A percentile compares a stretch with the other conserved stretches of the same genome.
Conservation (phyloP, 116 monocot genomes). For the Zostera marina region DNA sequence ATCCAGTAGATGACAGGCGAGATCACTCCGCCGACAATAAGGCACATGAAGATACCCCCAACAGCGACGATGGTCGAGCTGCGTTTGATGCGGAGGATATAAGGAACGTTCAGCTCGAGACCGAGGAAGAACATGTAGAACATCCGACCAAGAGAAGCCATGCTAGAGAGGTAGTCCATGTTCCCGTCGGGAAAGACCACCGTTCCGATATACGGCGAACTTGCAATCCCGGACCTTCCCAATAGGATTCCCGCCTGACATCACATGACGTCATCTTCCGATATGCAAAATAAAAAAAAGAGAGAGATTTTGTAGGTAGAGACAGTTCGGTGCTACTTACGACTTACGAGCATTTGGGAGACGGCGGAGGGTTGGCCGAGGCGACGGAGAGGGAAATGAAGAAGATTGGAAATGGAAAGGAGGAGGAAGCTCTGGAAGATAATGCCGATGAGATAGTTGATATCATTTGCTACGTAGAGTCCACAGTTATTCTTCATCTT, state of each 20-base stretch:
- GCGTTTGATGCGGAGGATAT: constrained; percentile 19
- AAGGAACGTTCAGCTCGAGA: constrained; percentile 41
- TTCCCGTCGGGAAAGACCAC: constrained; percentile 4
- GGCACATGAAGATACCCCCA: constrained; percentile 13
- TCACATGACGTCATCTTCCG: no score
- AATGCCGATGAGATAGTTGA: constrained; percentile 4
- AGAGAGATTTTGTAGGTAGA: no score
- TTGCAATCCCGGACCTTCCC: constrained; percentile 23
- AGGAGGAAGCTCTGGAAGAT: constrained; percentile 14
- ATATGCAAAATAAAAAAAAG: no score
- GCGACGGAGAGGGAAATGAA: constrained; percentile 38
- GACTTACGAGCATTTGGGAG: constrained; percentile 51
- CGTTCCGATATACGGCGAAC: neutral
- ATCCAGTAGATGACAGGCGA: constrained; percentile 6
- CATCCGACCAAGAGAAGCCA: constrained; percentile 20
- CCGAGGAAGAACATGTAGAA: constrained; percentile 69
- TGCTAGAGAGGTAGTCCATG: constrained; percentile 12
- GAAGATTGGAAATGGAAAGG: constrained; percentile 27
- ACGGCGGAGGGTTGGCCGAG: constrained; percentile 38
- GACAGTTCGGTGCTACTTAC: no score
- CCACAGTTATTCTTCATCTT: no score
- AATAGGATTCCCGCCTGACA: constrained; percentile 36
- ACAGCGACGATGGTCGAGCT: constrained; percentile 9
- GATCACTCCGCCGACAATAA: constrained; percentile 7
- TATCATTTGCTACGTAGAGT: neutral